Percentiles rank a stretch among this genome's conserved stretches.
These are phyloP conservation scores for Aspergillus tanneri DNA, from an alignment of 2,329 filamentous ascomycete species.

Conservation along the genomic window DNA sequence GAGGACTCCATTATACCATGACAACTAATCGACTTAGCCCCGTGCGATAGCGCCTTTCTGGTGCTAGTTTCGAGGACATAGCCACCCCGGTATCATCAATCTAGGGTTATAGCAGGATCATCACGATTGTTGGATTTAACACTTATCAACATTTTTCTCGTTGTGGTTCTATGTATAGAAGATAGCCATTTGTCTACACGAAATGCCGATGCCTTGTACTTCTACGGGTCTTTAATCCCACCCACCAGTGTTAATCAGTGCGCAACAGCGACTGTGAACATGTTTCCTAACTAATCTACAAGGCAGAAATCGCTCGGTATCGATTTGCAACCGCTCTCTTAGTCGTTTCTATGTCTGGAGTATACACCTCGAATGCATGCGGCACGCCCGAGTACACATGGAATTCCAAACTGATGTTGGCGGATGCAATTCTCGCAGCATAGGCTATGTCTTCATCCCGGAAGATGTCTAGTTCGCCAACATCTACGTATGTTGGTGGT, in stretches of 20 bases:
- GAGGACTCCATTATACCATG: not conserved
- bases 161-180: not conserved
- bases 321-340: slow-evolving; percentile 12
- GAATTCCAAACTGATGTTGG: slow-evolving; percentile 45
- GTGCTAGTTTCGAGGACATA: not conserved
- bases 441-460: slow-evolving; percentile 44
- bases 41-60: not conserved
- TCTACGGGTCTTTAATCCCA: no score
- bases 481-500: slow-evolving; percentile 47
- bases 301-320: slow-evolving; percentile 1
- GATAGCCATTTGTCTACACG: not conserved
- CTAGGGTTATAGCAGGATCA: not conserved
- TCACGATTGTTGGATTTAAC: not conserved
- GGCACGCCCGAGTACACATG: slow-evolving; percentile 47
- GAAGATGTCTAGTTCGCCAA: slow-evolving; percentile 48
- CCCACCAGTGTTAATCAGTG: no score
- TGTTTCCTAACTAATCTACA: no score
- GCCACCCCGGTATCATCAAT: slow-evolving; percentile 5
- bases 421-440: slow-evolving; percentile 41
- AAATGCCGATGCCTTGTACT: no score
- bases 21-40: not conserved
- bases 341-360: slow-evolving; percentile 14
- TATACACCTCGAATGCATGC: slow-evolving; percentile 41
- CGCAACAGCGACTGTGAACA: no score
- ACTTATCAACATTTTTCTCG: not conserved